Conservation (phyloP, 2,329 filamentous ascomycete genomes). For the Eutypa lata region DNA sequence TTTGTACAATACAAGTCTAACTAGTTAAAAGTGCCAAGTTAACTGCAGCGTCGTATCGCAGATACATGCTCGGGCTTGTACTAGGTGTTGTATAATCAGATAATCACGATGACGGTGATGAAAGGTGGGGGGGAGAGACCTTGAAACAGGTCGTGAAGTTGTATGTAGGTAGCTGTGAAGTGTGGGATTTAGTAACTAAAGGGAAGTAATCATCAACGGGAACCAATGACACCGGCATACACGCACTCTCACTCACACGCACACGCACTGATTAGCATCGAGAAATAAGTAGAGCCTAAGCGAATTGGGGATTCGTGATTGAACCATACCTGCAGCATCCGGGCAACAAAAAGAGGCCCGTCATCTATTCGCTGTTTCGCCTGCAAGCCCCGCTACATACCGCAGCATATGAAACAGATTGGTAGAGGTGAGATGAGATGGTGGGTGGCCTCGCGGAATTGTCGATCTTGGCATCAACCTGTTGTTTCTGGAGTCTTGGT, state of each 20-base stretch:
- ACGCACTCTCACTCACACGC: too few relatives aligned
- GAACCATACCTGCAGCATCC: neutral
- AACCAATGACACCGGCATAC: too few relatives aligned
- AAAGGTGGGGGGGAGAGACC: neutral
- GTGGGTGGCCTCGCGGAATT: neutral
- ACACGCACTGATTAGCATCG: too few relatives aligned
- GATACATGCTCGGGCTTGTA: neutral
- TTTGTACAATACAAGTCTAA: neutral
- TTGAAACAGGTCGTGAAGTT: too few relatives aligned
- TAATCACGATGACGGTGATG: neutral
- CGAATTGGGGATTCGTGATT: neutral
- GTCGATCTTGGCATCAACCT: neutral
- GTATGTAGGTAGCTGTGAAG: too few relatives aligned
- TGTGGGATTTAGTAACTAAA: too few relatives aligned
- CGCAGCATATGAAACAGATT: neutral
- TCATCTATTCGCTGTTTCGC: neutral
- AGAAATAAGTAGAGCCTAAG: neutral
- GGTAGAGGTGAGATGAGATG: neutral
- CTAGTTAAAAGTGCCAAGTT: neutral
- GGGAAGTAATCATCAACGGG: too few relatives aligned
- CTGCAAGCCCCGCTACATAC: neutral
- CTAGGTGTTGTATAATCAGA: neutral
- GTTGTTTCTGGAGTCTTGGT: too few relatives aligned
- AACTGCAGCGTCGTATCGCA: neutral
- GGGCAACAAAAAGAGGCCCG: neutral